These are phyloP conservation scores for Corynascus novoguineensis DNA, from an alignment of 495 filamentous ascomycete genomes.

Conservation along the genomic window DNA sequence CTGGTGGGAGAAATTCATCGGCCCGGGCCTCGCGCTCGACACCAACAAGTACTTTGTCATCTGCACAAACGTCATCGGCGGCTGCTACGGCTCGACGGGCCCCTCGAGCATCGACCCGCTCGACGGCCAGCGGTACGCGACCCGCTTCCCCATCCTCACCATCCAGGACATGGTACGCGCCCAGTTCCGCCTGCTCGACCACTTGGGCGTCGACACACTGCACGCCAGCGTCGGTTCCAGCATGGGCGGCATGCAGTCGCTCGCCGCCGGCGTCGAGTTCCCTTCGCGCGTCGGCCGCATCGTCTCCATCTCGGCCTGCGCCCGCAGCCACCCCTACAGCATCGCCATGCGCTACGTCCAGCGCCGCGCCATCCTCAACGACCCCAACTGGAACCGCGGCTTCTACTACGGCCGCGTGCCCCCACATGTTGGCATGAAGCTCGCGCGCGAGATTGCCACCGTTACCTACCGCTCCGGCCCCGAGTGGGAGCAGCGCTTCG, in stretches of 20 bases:
- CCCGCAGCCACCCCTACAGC: slow-evolving; percentile 92
- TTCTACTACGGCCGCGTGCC: slow-evolving; percentile 90
- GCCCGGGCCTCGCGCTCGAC: slow-evolving; percentile 77
- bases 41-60: slow-evolving; percentile 89
- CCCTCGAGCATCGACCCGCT: slow-evolving; percentile 84
- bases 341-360: slow-evolving; percentile 99
- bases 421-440: slow-evolving; percentile 94
- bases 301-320: slow-evolving; percentile 89
- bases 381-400: slow-evolving; percentile 94
- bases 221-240: slow-evolving; percentile 92
- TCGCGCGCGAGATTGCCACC: slow-evolving; percentile 94
- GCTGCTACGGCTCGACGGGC: slow-evolving; percentile 94
- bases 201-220: slow-evolving; percentile 68
- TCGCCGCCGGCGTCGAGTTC: slow-evolving; percentile 85
- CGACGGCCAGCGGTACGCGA: slow-evolving; percentile 83
- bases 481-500: slow-evolving; percentile 97
- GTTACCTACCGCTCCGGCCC: slow-evolving; percentile 95
- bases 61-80: slow-evolving; percentile 94
- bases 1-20: slow-evolving; percentile 99
- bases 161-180: slow-evolving; percentile 97
- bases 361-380: slow-evolving; percentile 97
- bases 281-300: slow-evolving; percentile 73
- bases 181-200: slow-evolving; percentile 85
- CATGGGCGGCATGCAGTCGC: slow-evolving; percentile 98
- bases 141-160: slow-evolving; percentile 92